Percentiles rank a stretch among this genome's conserved stretches.
Evolutionary conservation across 345 rosid species (phyloP).

Genomic region (Eucalyptus polyanthemos): DNA sequence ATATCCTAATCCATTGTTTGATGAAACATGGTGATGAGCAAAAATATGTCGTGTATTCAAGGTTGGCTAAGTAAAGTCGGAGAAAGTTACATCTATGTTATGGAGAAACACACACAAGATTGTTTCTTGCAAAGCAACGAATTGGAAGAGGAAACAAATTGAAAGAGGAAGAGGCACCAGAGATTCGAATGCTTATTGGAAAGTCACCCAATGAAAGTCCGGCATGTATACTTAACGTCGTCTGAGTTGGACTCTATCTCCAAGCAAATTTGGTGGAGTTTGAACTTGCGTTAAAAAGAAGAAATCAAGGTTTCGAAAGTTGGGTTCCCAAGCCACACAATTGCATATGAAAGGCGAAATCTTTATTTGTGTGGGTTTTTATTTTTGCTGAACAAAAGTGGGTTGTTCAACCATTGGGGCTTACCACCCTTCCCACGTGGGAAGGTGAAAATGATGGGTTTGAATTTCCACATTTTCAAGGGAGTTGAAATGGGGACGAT

Average conservation of each 20-base stretch:
- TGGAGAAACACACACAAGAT: background rate
- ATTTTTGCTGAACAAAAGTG: background rate
- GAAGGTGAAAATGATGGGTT: accelerated
- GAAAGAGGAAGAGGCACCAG: background rate
- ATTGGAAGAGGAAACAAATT: background rate
- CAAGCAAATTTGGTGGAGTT: background rate
- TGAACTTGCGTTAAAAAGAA: background rate
- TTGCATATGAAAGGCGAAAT: background rate
- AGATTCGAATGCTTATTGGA: background rate
- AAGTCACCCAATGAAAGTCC: background rate
- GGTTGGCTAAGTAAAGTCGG: background rate
- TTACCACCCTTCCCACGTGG: accelerated
- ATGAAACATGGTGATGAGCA: background rate
- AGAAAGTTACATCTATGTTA: background rate
- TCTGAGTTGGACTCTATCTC: background rate
- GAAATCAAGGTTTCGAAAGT: background rate
- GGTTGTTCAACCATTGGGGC: background rate
- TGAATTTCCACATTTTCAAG: accelerated
- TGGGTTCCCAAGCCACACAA: background rate
- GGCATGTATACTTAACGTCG: background rate
- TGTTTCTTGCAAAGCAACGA: background rate
- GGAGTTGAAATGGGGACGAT: accelerated
- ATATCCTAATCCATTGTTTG: background rate
- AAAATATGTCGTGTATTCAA: background rate
- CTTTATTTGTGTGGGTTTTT: background rate